These are phyloP conservation scores for Boeremia exigua DNA, from an alignment of 2,329 filamentous ascomycete species.

Conservation along the genomic window DNA sequence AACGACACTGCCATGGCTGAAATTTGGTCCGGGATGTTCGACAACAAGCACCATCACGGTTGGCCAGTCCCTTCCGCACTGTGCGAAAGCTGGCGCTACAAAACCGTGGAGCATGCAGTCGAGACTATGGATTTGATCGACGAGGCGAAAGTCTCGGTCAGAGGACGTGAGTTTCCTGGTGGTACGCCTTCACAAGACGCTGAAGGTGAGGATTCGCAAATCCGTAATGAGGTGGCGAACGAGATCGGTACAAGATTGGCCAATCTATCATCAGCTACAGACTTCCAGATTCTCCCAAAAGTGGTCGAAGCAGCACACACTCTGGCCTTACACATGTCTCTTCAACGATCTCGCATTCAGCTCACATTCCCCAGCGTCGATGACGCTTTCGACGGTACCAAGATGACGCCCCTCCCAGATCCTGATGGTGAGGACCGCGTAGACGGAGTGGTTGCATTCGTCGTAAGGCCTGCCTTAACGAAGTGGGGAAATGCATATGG, in stretches of 20 bases:
- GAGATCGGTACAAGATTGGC: not conserved
- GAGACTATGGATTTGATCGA: too few relatives aligned
- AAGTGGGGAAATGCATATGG: constrained; percentile 37
- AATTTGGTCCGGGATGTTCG: not conserved
- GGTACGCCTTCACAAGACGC: too few relatives aligned
- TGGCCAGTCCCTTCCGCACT: not conserved
- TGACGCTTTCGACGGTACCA: not conserved
- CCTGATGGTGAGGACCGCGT: constrained; percentile 17
- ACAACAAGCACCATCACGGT: not conserved
- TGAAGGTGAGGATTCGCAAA: not conserved
- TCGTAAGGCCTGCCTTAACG: constrained; percentile 27
- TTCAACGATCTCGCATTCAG: constrained; percentile 25
- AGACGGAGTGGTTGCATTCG: constrained; percentile 18
- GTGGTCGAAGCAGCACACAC: constrained; percentile 21
- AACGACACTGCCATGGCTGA: not conserved
- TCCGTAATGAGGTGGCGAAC: not conserved
- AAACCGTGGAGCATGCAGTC: not conserved
- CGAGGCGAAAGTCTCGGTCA: too few relatives aligned
- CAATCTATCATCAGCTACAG: not conserved
- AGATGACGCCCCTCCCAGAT: constrained; percentile 10
- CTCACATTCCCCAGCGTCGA: constrained; percentile 23
- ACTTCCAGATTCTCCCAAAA: not conserved
- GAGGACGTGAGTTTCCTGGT: too few relatives aligned
- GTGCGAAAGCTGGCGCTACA: not conserved
- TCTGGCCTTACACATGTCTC: constrained; percentile 22